Evolutionary conservation across 192 early-diverging fungal genomes (phyloP).

Genomic region (Podila epicladia): DNA sequence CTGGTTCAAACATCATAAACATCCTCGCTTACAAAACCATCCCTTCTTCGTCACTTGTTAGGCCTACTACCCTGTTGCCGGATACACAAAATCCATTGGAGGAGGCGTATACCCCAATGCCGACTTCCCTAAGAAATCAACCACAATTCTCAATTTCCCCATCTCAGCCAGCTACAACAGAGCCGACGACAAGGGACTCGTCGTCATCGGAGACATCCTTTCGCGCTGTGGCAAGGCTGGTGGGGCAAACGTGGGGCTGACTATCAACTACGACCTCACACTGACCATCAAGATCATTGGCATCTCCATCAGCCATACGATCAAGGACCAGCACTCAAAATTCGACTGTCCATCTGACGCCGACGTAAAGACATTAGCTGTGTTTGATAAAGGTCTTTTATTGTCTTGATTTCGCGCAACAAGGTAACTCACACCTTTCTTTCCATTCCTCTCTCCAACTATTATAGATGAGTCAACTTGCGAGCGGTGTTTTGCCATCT

Average conservation of each 20-base stretch:
- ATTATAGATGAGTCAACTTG: no score
- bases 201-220: conserved; percentile 52
- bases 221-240: conserved; percentile 54
- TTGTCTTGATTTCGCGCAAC: no score
- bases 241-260: conserved; percentile 19
- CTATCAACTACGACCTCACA: conserved; percentile 57
- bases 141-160: conserved; percentile 53
- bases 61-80: conserved; percentile 59
- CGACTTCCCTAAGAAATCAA: conserved; percentile 44
- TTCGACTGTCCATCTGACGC: conserved; percentile 52
- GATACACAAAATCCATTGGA: conserved; percentile 51
- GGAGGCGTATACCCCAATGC: conserved; percentile 54
- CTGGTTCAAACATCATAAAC: not conserved
- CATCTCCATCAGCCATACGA: conserved; percentile 55
- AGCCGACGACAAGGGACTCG: conserved; percentile 19
- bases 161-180: conserved; percentile 52
- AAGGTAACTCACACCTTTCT: no score
- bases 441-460: no score
- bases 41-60: conserved; percentile 25
- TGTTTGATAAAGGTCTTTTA: not conserved
- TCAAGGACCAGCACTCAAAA: conserved; percentile 46
- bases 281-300: conserved; percentile 57
- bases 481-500: no score
- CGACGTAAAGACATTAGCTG: conserved; percentile 19
- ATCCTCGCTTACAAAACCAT: not conserved